A percentile compares a stretch with the other conserved stretches of the same genome.
These are phyloP conservation scores for Magnusiomyces ingens DNA, from an alignment of 1,139 yeast species.

Conservation along the genomic window DNA sequence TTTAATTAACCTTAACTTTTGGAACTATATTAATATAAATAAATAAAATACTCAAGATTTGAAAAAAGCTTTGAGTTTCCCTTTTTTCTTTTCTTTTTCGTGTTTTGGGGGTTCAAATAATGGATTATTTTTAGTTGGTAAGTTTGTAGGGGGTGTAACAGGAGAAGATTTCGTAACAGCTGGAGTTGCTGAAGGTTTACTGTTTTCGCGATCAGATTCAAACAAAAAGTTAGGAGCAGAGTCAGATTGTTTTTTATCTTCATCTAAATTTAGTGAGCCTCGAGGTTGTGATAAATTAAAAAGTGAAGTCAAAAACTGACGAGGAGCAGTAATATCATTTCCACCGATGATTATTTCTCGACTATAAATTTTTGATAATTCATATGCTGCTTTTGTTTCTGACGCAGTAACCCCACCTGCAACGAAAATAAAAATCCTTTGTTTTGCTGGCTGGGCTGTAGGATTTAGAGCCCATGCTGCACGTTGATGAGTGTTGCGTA, in stretches of 20 bases:
- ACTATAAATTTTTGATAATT: constrained; percentile 36
- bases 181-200: not conserved
- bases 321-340: constrained; percentile 66
- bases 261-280: constrained; percentile 5
- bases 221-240: constrained; percentile 12
- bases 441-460: constrained; percentile 45
- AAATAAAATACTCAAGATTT: constrained; percentile 11
- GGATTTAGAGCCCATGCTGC: constrained; percentile 70
- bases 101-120: not conserved
- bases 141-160: not conserved
- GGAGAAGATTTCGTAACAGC: not conserved
- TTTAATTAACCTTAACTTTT: too few species aligned
- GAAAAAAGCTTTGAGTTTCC: constrained; percentile 22
- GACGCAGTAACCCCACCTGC: constrained; percentile 89
- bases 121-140: not conserved
- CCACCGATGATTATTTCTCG: constrained; percentile 75
- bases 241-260: constrained; percentile 7
- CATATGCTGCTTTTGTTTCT: constrained; percentile 73
- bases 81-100: constrained; percentile 17
- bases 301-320: constrained; percentile 38
- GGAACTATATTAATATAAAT: not conserved
- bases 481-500: constrained; percentile 67
- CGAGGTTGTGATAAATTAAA: constrained; percentile 22
- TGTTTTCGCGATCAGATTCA: constrained; percentile 8
- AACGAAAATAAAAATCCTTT: constrained; percentile 68